Base-by-base conservation (phyloP, 805 yeast species). In the Ascoidea asiatica region DNA sequence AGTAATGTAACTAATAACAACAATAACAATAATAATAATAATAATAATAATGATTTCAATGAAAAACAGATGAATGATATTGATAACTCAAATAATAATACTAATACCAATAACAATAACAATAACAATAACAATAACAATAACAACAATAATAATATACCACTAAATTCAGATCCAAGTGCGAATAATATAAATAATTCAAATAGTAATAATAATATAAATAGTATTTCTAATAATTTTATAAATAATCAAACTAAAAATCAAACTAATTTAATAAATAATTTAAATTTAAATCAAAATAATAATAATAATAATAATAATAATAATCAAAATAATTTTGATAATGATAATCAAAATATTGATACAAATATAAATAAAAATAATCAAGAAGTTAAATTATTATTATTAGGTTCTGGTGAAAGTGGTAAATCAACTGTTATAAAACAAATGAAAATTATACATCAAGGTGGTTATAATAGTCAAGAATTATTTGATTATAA, bases 341-440 rank as follows among this genome's bases (percentile, higher is more conserved):
- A 19, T 39, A 20, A 17, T 13, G 20, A 5, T 15, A 38, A 5
- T 21, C 35, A 20, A 6, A 15, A 17, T 20, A 22, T 21, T 33
- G 19, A 23, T 17, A 43, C 7, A 6, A 20, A 22, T 33, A 55
- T 50, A 40, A 40, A 52, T 15, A 63, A 59, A 48, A 57, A 54
- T 21, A 41, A 52, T 4, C 64, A 70, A 49, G 84, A 77, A 47
- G 77, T 79, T 44, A 88, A 88, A 58, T 79, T 89, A 41, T 66
- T 89, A 36, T 66, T 89, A 33, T 62, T 83, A 42, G 92, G 98
- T 4, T 83, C 96, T 0, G 98, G 97, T 15, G 94, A 83, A 56
- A 70, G 80, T 49, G 94, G 94, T 4, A 84, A 83, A 56, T 79
- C 88, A 5, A 83, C 94, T 17, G 77, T 83, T 44, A 74, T 84